Percentiles rank a stretch among this genome's conserved stretches.
Evolutionary conservation across 192 early-diverging fungal species (phyloP).

Genomic region (Chytriomyces hyalinus): DNA sequence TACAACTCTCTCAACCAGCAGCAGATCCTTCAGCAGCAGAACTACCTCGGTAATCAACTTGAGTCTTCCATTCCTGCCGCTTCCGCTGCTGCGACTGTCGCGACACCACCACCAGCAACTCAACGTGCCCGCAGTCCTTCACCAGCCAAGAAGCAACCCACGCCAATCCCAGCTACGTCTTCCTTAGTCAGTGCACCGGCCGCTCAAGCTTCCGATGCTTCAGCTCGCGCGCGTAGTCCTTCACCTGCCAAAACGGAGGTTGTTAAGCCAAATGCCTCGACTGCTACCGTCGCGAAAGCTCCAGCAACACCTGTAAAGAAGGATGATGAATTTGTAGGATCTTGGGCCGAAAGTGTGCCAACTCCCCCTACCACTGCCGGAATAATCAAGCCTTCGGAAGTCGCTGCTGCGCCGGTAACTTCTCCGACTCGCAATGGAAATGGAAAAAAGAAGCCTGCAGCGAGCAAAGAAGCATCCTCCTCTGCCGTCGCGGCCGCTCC

Average conservation of each 20-base stretch:
- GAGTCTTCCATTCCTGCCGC: conserved; percentile 32
- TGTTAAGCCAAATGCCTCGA: not conserved
- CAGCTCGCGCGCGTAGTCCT: conserved; percentile 11
- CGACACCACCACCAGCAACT: conserved; percentile 17
- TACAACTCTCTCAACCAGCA: conserved; percentile 1
- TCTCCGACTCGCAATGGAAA: not conserved
- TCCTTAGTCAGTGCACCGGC: conserved; percentile 37
- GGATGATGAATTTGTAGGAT: conserved; percentile 17
- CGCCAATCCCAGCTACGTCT: conserved; percentile 32
- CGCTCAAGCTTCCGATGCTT: not conserved
- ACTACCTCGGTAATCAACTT: not conserved
- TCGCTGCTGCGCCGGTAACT: not conserved
- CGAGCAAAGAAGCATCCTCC: not conserved
- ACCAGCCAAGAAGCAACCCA: conserved; percentile 20
- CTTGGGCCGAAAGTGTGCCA: conserved; percentile 16
- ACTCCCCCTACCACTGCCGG: conserved; percentile 11
- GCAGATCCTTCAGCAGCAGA: conserved; percentile 1
- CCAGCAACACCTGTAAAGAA: conserved; percentile 14
- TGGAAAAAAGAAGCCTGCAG: conserved; percentile 21
- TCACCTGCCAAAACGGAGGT: conserved; percentile 14
- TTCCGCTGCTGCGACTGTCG: conserved; percentile 35
- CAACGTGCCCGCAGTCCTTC: not conserved
- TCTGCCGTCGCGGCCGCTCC: conserved; percentile 17
- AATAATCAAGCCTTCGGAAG: not conserved
- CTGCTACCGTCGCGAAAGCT: not conserved